Evolutionary conservation across 129 eudicot species (phyloP).

Genomic region (Pseudognaphalium luteoalbum): DNA sequence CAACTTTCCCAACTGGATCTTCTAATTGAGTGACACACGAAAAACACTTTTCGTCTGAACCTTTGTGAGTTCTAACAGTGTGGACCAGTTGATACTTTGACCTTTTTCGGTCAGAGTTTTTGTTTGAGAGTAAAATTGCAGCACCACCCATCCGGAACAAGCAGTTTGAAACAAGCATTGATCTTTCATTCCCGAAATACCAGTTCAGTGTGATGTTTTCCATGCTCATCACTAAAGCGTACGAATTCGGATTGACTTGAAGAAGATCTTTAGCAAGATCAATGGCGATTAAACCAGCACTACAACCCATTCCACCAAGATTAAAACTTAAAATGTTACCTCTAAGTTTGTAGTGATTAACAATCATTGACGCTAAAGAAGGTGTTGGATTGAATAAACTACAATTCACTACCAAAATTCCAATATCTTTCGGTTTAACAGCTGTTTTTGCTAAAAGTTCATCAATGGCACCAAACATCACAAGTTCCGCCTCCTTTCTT

Average conservation of each 20-base stretch:
- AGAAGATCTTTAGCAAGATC: conserved; percentile 88
- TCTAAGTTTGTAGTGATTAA: conserved; percentile 82
- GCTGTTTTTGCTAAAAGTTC: conserved; percentile 68
- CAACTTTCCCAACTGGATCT: conserved; percentile 69
- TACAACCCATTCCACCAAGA: conserved; percentile 92
- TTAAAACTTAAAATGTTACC: conserved; percentile 79
- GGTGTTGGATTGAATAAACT: conserved; percentile 88
- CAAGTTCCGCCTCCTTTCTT: conserved; percentile 81
- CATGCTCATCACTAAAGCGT: conserved; percentile 78
- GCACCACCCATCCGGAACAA: conserved; percentile 93
- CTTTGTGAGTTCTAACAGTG: conserved; percentile 86
- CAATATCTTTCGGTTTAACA: conserved; percentile 77
- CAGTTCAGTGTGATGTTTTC: conserved; percentile 82
- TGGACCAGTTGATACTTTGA: conserved; percentile 77
- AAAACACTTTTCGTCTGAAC: conserved; percentile 80
- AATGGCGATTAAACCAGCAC: conserved; percentile 84
- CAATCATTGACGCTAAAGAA: conserved; percentile 73
- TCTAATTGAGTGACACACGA: conserved; percentile 77
- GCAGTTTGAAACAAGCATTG: conserved; percentile 89
- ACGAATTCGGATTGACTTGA: conserved; percentile 75
- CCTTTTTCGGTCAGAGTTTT: conserved; percentile 48
- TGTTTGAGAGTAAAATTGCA: conserved; percentile 73
- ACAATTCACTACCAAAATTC: conserved; percentile 79
- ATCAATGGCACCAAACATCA: conserved; percentile 89
- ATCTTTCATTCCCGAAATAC: conserved; percentile 85